Percentiles rank a stretch among this genome's conserved stretches.
phyloP scores from a whole-genome alignment of 345 rosid species.

The Boechera retrofracta region DNA sequence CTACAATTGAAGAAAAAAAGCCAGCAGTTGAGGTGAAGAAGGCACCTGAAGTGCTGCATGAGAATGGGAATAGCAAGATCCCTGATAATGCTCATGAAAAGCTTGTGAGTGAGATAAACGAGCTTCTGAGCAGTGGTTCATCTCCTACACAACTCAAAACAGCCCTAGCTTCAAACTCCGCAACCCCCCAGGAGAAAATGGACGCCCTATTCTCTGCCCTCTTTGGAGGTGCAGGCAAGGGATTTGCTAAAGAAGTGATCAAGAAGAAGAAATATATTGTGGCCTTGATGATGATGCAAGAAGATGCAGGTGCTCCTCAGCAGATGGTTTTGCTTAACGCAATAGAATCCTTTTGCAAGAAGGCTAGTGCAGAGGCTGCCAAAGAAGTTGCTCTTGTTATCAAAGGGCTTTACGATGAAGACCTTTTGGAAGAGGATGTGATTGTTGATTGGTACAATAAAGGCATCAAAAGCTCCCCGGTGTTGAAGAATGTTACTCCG shows the following conservation, averaged over 20 bases:
- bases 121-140: slow-evolving; percentile 46
- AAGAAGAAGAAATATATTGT: slow-evolving; percentile 55
- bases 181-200: slow-evolving; percentile 56
- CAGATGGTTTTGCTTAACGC: slow-evolving; percentile 57
- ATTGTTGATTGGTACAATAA: slow-evolving; percentile 60
- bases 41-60: slow-evolving; percentile 30
- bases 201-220: slow-evolving; percentile 54
- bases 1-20: slow-evolving; percentile 57
- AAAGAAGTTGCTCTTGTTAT: slow-evolving; percentile 67
- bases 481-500: slow-evolving; percentile 62
- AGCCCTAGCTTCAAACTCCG: slow-evolving; percentile 40
- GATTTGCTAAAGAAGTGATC: slow-evolving; percentile 55
- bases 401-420: slow-evolving; percentile 66
- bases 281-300: slow-evolving; percentile 48
- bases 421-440: slow-evolving; percentile 64
- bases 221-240: slow-evolving; percentile 56
- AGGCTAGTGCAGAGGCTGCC: slow-evolving; percentile 41
- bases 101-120: slow-evolving; percentile 51
- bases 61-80: slow-evolving; percentile 43
- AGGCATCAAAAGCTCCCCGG: slow-evolving; percentile 50
- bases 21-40: slow-evolving; percentile 43
- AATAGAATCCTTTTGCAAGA: slow-evolving; percentile 52
- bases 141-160: slow-evolving; percentile 46
- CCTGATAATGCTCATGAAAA: slow-evolving; percentile 33
- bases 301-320: slow-evolving; percentile 47